Conservation (phyloP, 768 basidiomycete species). For the Agaricus blazei region DNA sequence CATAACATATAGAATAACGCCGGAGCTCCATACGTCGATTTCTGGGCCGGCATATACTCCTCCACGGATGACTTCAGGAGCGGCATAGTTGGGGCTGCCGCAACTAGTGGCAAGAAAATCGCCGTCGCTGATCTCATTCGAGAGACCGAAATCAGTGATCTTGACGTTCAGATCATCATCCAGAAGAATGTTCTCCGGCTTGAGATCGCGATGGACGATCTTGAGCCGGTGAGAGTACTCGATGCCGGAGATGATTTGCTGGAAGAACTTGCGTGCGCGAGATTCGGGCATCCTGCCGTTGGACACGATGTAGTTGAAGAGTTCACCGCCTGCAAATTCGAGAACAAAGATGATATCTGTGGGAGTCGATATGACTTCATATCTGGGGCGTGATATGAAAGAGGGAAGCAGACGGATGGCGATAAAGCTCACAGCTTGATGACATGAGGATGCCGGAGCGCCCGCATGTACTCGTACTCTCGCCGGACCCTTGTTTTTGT, state of each 20-base stretch:
- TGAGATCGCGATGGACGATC: slow-evolving; percentile 97
- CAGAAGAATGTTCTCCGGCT: slow-evolving; percentile 92
- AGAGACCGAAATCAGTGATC: slow-evolving; percentile 98
- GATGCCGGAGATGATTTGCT: slow-evolving; percentile 96
- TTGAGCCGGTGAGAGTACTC: slow-evolving; percentile 95
- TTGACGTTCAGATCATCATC: slow-evolving; percentile 89
- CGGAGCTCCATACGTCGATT: slow-evolving; percentile 98
- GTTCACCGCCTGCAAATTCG: slow-evolving; percentile 92
- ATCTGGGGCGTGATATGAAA: slow-evolving; percentile 33
- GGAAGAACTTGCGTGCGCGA: slow-evolving; percentile 91
- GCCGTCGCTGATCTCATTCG: slow-evolving; percentile 94
- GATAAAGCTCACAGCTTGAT: slow-evolving; percentile 77
- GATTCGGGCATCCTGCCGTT: slow-evolving; percentile 88
- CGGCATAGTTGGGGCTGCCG: slow-evolving; percentile 97
- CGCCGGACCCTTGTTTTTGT: slow-evolving; percentile 90
- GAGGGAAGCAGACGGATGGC: slow-evolving; percentile 1
- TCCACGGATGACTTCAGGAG: slow-evolving; percentile 95
- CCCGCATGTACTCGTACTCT: slow-evolving; percentile 96
- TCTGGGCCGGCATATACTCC: slow-evolving; percentile 96
- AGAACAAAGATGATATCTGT: slow-evolving; percentile 98
- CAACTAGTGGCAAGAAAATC: slow-evolving; percentile 97
- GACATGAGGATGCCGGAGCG: slow-evolving; percentile 92
- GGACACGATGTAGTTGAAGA: slow-evolving; percentile 98
- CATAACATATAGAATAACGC: slow-evolving; percentile 99
- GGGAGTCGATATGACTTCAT: slow-evolving; percentile 88